Conservation (phyloP, 306 rosid genomes). For the Begonia peltatifolia region DNA sequence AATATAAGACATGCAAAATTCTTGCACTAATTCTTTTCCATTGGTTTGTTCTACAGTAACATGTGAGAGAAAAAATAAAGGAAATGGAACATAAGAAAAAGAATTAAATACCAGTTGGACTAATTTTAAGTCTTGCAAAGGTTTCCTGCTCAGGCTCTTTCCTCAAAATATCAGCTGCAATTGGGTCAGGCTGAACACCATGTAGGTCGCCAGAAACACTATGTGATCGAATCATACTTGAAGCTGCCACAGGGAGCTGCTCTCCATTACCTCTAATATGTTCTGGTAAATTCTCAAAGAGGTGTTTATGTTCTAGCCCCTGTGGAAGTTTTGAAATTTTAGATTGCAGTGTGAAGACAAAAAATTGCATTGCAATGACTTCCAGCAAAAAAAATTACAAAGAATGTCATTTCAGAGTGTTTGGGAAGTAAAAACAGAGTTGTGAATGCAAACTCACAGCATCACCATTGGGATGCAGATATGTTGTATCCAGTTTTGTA, state of each 20-base stretch:
- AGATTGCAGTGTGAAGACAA: not conserved
- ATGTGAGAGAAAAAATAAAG: not conserved
- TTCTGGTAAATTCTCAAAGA: conserved; percentile 48
- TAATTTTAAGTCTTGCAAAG: conserved; percentile 61
- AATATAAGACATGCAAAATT: not conserved
- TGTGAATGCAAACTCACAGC: conserved; percentile 41
- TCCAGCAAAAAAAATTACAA: too few relatives aligned
- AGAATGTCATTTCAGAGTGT: too few relatives aligned
- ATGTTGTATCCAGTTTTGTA: conserved; percentile 32
- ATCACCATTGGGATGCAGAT: conserved; percentile 58
- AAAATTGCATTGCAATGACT: too few relatives aligned
- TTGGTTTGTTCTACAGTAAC: not conserved
- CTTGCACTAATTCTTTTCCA: too few relatives aligned
- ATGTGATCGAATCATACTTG: conserved; percentile 89
- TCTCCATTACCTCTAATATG: conserved; percentile 54
- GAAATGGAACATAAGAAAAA: not conserved
- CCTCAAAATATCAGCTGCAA: conserved; percentile 97
- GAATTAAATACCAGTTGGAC: conserved; percentile 58
- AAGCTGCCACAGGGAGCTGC: conserved; percentile 44
- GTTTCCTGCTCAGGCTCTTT: conserved; percentile 95
- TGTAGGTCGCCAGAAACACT: conserved; percentile 94
- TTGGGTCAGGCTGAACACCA: conserved; percentile 94
- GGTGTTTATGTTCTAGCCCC: conserved; percentile 43
- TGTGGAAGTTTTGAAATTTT: conserved; percentile 19
- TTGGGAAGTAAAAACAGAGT: not conserved